Evolutionary conservation across 2,329 filamentous ascomycete genomes (phyloP).

Genomic region (Aspergillus sp.): DNA sequence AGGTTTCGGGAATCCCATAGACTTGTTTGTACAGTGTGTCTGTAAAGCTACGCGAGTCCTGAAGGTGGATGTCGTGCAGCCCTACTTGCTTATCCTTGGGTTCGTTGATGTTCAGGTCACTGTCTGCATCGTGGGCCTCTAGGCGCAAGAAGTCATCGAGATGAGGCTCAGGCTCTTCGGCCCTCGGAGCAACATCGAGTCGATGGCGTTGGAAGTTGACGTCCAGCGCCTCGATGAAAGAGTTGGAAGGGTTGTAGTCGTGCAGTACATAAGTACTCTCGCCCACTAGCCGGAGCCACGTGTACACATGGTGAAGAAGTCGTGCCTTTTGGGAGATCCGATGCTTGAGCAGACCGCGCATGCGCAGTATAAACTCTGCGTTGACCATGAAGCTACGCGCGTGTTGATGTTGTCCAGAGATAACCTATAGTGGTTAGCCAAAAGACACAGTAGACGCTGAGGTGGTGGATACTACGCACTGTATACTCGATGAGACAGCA

Average conservation of each 20-base stretch:
- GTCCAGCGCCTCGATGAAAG: slow-evolving; percentile 28
- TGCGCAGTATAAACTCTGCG: slow-evolving; percentile 43
- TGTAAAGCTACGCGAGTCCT: slow-evolving; percentile 39
- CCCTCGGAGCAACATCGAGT: background rate
- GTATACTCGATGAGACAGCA: slow-evolving; percentile 39
- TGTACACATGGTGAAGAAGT: slow-evolving; percentile 47
- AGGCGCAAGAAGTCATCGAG: slow-evolving; percentile 48
- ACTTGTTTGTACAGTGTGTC: slow-evolving; percentile 46
- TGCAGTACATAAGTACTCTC: slow-evolving; percentile 42
- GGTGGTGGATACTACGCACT: slow-evolving; percentile 24
- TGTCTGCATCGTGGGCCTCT: slow-evolving; percentile 38
- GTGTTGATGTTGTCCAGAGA: slow-evolving; percentile 36
- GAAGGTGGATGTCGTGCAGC: slow-evolving; percentile 46
- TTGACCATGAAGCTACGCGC: slow-evolving; percentile 44
- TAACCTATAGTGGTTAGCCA: slow-evolving; percentile 22
- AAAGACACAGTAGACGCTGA: too few relatives aligned
- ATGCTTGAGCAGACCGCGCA: slow-evolving; percentile 41
- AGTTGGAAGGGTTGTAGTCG: slow-evolving; percentile 29
- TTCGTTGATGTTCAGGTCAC: slow-evolving; percentile 46
- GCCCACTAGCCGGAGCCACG: slow-evolving; percentile 43
- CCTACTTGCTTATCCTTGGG: slow-evolving; percentile 38
- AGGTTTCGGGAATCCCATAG: slow-evolving; percentile 51
- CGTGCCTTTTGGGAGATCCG: slow-evolving; percentile 43
- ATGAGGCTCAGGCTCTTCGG: slow-evolving; percentile 15
- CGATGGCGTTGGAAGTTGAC: slow-evolving; percentile 3